A percentile compares a stretch with the other conserved stretches of the same genome.
phyloP scores from a whole-genome alignment of 129 eudicot species.

The Ambrosia artemisiifolia region DNA sequence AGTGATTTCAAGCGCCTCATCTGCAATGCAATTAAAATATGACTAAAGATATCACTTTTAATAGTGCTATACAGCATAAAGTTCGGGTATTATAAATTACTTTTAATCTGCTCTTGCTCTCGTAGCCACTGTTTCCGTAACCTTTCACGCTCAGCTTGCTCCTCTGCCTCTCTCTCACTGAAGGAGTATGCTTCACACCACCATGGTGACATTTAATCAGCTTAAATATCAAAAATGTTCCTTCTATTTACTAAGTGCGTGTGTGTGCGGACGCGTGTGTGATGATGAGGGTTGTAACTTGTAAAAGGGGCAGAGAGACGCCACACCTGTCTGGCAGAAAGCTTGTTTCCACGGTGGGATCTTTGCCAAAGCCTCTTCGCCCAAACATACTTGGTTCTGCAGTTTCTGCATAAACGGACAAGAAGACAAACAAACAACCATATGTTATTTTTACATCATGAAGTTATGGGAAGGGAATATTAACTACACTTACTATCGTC shows the following conservation, averaged over 20 bases:
- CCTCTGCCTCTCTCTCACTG: conserved; percentile 99
- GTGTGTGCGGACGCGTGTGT: neutral
- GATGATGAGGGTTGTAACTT: neutral
- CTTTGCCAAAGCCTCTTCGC: conserved; percentile 73
- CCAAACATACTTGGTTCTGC: conserved; percentile 46
- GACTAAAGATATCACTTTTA: conserved; percentile 2
- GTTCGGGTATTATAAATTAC: conserved; percentile 32
- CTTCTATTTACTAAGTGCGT: neutral
- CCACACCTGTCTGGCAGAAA: conserved; percentile 92
- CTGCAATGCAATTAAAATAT: conserved; percentile 32
- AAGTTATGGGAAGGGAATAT: neutral
- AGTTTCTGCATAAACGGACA: conserved; percentile 42
- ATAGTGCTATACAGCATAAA: neutral
- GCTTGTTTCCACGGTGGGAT: conserved; percentile 95
- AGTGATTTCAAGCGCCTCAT: conserved; percentile 96
- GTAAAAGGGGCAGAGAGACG: conserved; percentile 23
- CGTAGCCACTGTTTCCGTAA: conserved; percentile 81
- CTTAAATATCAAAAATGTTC: neutral
- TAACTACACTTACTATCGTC: conserved; percentile 51
- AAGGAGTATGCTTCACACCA: conserved; percentile 71
- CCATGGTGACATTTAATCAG: conserved; percentile 48
- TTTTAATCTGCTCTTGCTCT: conserved; percentile 83
- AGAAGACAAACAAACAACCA: neutral
- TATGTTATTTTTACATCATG: neutral
- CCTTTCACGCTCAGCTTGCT: conserved; percentile 98